A percentile compares a stretch with the other conserved stretches of the same genome.
phyloP scores from a whole-genome alignment of 192 early-diverging fungal genomes.

The Kickxella alabastrina region DNA sequence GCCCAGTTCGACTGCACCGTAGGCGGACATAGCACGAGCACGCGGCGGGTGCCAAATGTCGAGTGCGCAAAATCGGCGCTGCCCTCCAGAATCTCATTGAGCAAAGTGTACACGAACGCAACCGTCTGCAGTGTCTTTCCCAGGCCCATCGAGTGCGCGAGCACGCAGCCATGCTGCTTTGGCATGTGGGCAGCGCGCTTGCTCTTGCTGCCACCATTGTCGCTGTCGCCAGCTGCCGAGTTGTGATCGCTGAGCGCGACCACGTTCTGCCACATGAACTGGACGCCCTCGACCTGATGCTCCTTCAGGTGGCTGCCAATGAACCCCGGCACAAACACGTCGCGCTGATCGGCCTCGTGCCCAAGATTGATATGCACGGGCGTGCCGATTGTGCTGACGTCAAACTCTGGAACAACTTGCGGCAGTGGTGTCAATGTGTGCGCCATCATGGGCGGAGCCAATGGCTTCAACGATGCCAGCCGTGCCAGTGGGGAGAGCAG shows the following conservation, averaged over 20 bases:
- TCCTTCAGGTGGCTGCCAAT: conserved; percentile 57
- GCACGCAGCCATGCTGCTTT: conserved; percentile 63
- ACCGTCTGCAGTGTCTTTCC: too few species aligned
- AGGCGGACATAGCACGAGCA: conserved; percentile 72
- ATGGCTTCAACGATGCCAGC: too few species aligned
- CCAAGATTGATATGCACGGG: conserved; percentile 60
- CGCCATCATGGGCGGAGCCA: too few species aligned
- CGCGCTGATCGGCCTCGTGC: conserved; percentile 53
- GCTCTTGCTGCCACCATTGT: too few species aligned
- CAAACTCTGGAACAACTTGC: not conserved
- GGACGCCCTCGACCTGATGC: conserved; percentile 74
- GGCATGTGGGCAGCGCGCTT: too few species aligned
- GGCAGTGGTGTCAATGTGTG: too few species aligned
- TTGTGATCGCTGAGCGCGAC: conserved; percentile 58
- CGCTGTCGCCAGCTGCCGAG: too few species aligned
- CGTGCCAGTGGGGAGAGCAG: not conserved
- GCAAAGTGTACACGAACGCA: conserved; percentile 66
- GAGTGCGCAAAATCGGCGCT: conserved; percentile 54
- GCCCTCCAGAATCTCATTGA: conserved; percentile 55
- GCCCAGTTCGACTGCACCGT: conserved; percentile 72
- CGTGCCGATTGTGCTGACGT: not conserved
- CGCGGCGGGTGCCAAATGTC: conserved; percentile 52
- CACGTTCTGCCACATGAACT: conserved; percentile 77
- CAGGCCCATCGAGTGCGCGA: conserved; percentile 86
- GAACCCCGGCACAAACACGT: conserved; percentile 53